Percentiles rank a stretch among this genome's conserved stretches.
Evolutionary conservation across 2,329 filamentous ascomycete genomes (phyloP).

Genomic region (Proliferodiscus dingleyae): DNA sequence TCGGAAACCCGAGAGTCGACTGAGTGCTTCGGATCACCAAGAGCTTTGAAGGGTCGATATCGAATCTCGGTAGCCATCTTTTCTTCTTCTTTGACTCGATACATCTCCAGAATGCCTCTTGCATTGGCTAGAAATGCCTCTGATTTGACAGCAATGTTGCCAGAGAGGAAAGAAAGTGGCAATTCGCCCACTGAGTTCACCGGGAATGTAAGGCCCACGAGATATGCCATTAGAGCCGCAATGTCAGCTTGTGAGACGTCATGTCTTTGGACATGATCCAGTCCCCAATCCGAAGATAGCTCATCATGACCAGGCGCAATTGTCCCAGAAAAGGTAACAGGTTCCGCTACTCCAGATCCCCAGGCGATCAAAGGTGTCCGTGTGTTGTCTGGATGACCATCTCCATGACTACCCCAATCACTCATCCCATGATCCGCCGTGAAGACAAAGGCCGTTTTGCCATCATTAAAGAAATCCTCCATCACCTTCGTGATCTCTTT

Average conservation of each 20-base stretch:
- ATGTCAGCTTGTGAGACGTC: conserved; percentile 94
- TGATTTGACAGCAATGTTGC: conserved; percentile 70
- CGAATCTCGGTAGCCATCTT: conserved; percentile 72
- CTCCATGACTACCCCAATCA: conserved; percentile 97
- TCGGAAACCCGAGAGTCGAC: conserved; percentile 61
- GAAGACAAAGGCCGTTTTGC: conserved; percentile 89
- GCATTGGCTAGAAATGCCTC: conserved; percentile 81
- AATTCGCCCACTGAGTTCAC: conserved; percentile 95
- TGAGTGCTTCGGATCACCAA: conserved; percentile 59
- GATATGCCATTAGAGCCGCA: conserved; percentile 90
- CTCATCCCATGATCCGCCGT: conserved; percentile 99
- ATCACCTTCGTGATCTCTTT: conserved; percentile 77
- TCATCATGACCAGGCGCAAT: conserved; percentile 81
- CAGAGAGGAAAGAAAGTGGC: conserved; percentile 75
- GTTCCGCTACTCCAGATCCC: conserved; percentile 85
- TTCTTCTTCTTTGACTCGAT: conserved; percentile 82
- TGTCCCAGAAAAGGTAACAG: conserved; percentile 49
- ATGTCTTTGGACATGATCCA: conserved; percentile 75
- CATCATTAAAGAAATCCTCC: conserved; percentile 78
- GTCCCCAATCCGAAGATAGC: conserved; percentile 82
- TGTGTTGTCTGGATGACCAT: conserved; percentile 96
- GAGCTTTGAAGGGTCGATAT: conserved; percentile 69
- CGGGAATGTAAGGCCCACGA: conserved; percentile 82
- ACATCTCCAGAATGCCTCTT: conserved; percentile 88
- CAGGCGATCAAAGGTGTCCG: conserved; percentile 87